Evolutionary conservation across 208 protist species (phyloP).

Genomic region (Zelonia costaricensis): DNA sequence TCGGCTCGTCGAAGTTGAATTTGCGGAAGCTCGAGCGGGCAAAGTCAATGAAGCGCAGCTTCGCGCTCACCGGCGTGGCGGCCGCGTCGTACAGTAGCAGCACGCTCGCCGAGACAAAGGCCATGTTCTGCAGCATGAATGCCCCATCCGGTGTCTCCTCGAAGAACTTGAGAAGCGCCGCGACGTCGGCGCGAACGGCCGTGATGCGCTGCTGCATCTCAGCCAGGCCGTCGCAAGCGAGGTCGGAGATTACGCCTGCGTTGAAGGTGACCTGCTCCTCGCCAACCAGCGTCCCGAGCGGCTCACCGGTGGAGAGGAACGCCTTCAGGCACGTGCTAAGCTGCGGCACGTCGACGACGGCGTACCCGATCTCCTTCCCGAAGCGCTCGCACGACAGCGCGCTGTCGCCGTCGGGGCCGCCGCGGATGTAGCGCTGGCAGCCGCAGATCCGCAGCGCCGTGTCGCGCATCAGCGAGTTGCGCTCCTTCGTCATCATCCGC

Average conservation of each 20-base stretch:
- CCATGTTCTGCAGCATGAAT: slow-evolving; percentile 49
- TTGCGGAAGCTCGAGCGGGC: slow-evolving; percentile 52
- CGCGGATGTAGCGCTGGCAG: slow-evolving; percentile 28
- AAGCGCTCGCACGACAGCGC: slow-evolving; percentile 23
- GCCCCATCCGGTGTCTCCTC: slow-evolving; percentile 41
- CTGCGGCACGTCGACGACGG: slow-evolving; percentile 28
- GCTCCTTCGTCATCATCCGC: slow-evolving; percentile 51
- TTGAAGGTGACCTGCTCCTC: slow-evolving; percentile 13
- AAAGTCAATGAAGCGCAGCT: slow-evolving; percentile 73
- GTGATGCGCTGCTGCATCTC: slow-evolving; percentile 19
- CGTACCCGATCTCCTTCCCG: slow-evolving; percentile 56
- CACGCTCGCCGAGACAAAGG: slow-evolving; percentile 76
- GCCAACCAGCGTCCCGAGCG: slow-evolving; percentile 5
- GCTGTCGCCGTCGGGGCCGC: not conserved
- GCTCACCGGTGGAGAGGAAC: slow-evolving; percentile 44
- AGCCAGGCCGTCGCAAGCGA: not conserved
- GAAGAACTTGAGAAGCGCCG: slow-evolving; percentile 58
- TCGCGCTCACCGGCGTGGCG: slow-evolving; percentile 1
- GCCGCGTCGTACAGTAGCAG: slow-evolving; percentile 70
- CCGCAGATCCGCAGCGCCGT: slow-evolving; percentile 65
- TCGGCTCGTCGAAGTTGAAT: slow-evolving; percentile 67
- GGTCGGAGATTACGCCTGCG: not conserved
- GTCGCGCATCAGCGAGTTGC: slow-evolving; percentile 32
- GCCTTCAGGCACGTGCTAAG: slow-evolving; percentile 29
- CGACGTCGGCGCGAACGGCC: slow-evolving; percentile 18